Base-by-base conservation (phyloP, 805 yeast species). In the Candida maesae region DNA sequence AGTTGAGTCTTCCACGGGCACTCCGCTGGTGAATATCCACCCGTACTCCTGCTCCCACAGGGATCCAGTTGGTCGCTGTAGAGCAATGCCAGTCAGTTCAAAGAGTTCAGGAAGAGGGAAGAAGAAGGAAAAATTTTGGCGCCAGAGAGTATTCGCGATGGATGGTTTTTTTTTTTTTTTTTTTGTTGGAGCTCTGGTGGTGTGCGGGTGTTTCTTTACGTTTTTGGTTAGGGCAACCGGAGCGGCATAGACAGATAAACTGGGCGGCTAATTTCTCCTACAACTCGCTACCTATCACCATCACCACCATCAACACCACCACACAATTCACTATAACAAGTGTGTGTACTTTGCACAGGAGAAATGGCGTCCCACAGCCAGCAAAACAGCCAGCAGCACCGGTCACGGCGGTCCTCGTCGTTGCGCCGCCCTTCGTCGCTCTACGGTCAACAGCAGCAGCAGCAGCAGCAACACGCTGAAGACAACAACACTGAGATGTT, bases 401-500 rank as follows among this genome's bases (percentile, higher is more conserved):
- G 53, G 13, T 46, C 51, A 9, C 36, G 49, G 26, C 34, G 39
- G 19, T 46, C 52, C 7, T 58, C 68, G 11, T 28, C 31, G 18
- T 16, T 40, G n/a, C 58, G 63, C 46, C 58, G 68, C 3, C 53
- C 58, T 10, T 21, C 24, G 24, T 21, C 24, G 24, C 24, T 21
- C 10, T 10, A 21, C 24, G n/a, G n/a, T n/a, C n/a, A n/a, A n/a
- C n/a, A n/a, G n/a, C 52, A 64, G 7, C 53, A 59, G 3, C 55
- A 64, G 4, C 41, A 62, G 60, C 20, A 25, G 13, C 85, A 77
- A 30, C 81, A 81, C 53, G 76, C 66, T 50, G 69, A 29, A 19
- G 86, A 78, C 36, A 82, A 82, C 58, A 77, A 66, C 52, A 70
- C 77, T 15, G 95, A 84, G 58, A 78, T 82, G 67, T 84, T 74